Evolutionary conservation across 169 alveolate genomes (phyloP).

Genomic region (Eimeria nieschulzi): DNA sequence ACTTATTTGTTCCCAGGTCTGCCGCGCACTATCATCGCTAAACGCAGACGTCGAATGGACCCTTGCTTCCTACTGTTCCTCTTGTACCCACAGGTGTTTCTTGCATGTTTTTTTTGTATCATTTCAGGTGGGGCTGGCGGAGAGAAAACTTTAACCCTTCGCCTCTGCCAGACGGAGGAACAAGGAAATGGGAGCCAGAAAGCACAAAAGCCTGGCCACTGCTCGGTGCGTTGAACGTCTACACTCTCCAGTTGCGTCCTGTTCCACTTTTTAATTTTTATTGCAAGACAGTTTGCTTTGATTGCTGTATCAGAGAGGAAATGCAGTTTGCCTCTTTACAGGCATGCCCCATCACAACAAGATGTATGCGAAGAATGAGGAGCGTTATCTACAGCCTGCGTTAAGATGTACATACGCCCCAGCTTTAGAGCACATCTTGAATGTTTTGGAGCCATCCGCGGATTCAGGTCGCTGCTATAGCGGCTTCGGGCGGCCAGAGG

Average conservation of each 20-base stretch:
- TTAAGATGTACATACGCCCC: conserved; percentile 54
- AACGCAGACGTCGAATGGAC: too few species aligned
- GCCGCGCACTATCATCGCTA: too few species aligned
- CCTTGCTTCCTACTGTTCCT: too few species aligned
- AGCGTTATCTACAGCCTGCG: conserved; percentile 66
- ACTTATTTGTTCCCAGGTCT: conserved; percentile 65
- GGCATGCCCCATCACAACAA: conserved; percentile 44
- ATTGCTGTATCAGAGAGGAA: neutral
- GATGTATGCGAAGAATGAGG: conserved; percentile 60
- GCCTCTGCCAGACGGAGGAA: conserved; percentile 69
- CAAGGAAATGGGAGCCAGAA: conserved; percentile 59
- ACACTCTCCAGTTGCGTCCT: neutral
- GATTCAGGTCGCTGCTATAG: conserved; percentile 45
- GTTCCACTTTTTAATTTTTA: neutral
- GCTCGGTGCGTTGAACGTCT: neutral
- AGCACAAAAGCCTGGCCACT: conserved; percentile 66
- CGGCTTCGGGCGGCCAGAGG: conserved; percentile 70
- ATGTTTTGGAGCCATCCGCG: conserved; percentile 54
- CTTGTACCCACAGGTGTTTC: too few species aligned
- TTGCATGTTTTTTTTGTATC: too few species aligned
- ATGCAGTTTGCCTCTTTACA: neutral
- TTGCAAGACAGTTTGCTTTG: neutral
- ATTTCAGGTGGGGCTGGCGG: conserved; percentile 57
- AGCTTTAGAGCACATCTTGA: conserved; percentile 33
- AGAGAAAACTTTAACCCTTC: conserved; percentile 50